These are phyloP conservation scores for Dionaea muscipula DNA, from an alignment of 179 eudicot species.

Conservation along the genomic window DNA sequence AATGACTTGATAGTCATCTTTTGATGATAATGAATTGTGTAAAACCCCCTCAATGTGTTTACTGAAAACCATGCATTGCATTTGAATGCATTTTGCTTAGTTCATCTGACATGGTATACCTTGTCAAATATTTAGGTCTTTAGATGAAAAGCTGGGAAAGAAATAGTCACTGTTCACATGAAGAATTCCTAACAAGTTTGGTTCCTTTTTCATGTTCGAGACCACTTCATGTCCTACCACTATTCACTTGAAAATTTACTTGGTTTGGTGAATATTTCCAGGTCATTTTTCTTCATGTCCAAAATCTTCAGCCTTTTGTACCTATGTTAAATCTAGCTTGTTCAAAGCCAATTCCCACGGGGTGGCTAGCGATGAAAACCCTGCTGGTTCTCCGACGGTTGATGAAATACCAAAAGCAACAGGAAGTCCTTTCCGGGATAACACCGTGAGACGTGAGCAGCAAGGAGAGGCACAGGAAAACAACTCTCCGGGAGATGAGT, in stretches of 20 bases:
- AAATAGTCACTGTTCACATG: too few species aligned
- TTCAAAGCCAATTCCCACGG: slow-evolving; percentile 28
- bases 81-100: too few species aligned
- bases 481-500: slow-evolving; percentile 33
- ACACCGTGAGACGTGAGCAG: slow-evolving; percentile 18
- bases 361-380: slow-evolving; percentile 21
- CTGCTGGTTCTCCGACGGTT: slow-evolving; percentile 19
- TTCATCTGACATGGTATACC: too few species aligned
- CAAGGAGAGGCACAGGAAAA: slow-evolving; percentile 28
- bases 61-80: too few species aligned
- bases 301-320: slow-evolving; percentile 81
- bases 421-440: slow-evolving; percentile 17
- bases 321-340: slow-evolving; percentile 60
- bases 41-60: too few species aligned
- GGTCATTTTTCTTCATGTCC: slow-evolving; percentile 43
- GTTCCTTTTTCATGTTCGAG: background rate
- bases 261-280: slow-evolving; percentile 16
- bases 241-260: slow-evolving; percentile 9
- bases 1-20: too few species aligned
- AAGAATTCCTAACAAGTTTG: too few species aligned
- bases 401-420: slow-evolving; percentile 21
- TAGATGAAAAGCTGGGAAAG: too few species aligned
- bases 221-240: background rate
- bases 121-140: too few species aligned
- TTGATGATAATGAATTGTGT: too few species aligned